Conservation (phyloP, 2,329 filamentous ascomycete genomes). For the Colletotrichum camelliae region DNA sequence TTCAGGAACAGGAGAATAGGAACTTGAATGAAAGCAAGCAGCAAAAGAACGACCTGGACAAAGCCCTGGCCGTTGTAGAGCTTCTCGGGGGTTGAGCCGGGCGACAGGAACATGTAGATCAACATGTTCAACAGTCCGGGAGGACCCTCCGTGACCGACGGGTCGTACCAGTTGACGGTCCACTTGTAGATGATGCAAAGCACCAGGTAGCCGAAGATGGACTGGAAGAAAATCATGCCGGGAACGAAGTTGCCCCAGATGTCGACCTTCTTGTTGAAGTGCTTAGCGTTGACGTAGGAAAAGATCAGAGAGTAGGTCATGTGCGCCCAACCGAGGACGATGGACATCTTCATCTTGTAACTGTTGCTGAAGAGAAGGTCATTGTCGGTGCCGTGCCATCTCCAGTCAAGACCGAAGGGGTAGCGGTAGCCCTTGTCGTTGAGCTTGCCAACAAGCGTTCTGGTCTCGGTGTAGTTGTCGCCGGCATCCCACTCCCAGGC, state of each 20-base stretch:
- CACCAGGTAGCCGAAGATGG: slow-evolving; percentile 96
- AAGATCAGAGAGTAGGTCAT: slow-evolving; percentile 99
- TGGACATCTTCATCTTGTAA: slow-evolving; percentile 99
- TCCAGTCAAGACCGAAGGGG: slow-evolving; percentile 94
- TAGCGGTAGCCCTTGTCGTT: slow-evolving; percentile 79
- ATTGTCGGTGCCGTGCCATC: slow-evolving; percentile 96
- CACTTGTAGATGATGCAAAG: slow-evolving; percentile 97
- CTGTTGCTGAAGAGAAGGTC: slow-evolving; percentile 96
- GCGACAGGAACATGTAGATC: slow-evolving; percentile 98
- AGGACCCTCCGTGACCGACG: slow-evolving; percentile 67
- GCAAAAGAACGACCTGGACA: slow-evolving; percentile 79
- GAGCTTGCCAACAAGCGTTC: slow-evolving; percentile 70
- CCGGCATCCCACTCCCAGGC: slow-evolving; percentile 84
- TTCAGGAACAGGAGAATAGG: slow-evolving; percentile 93
- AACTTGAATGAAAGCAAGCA: slow-evolving; percentile 85
- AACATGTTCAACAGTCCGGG: slow-evolving; percentile 97
- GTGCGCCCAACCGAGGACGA: slow-evolving; percentile 94
- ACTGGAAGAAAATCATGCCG: slow-evolving; percentile 99
- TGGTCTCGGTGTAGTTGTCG: slow-evolving; percentile 67
- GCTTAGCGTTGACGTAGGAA: slow-evolving; percentile 88
- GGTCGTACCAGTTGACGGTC: slow-evolving; percentile 80
- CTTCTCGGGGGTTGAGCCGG: slow-evolving; percentile 67
- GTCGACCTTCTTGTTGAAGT: slow-evolving; percentile 94
- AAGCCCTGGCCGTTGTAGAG: slow-evolving; percentile 79
- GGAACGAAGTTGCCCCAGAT: slow-evolving; percentile 98